phyloP scores from a whole-genome alignment of 805 yeast genomes.

The Saitoella complicata region DNA sequence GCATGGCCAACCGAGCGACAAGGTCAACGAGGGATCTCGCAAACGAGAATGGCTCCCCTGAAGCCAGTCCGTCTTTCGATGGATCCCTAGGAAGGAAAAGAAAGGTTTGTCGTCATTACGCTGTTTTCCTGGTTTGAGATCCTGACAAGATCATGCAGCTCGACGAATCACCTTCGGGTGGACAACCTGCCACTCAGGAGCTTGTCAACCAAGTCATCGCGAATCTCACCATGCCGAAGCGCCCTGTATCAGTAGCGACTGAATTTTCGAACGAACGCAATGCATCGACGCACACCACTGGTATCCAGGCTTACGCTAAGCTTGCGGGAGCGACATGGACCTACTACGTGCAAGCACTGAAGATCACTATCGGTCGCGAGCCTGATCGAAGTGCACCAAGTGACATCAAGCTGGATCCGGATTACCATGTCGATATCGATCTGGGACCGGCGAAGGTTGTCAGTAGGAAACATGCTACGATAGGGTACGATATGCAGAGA shows the following conservation, averaged over 20 bases:
- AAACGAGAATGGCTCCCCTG: no score
- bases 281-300: slow-evolving; percentile 27
- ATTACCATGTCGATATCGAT: slow-evolving; percentile 50
- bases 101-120: no score
- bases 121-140: no score
- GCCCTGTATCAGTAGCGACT: slow-evolving; percentile 57
- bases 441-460: slow-evolving; percentile 97
- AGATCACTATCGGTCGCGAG: slow-evolving; percentile 64
- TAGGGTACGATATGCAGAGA: slow-evolving; percentile 54
- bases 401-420: slow-evolving; percentile 13
- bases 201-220: slow-evolving; percentile 33
- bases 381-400: slow-evolving; percentile 12
- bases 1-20: no score
- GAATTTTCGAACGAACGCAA: slow-evolving; percentile 61
- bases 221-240: slow-evolving; percentile 52
- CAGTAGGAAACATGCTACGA: slow-evolving; percentile 74
- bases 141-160: not conserved
- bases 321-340: slow-evolving; percentile 85
- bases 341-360: slow-evolving; percentile 66
- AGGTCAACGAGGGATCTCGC: no score
- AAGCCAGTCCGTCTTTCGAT: no score
- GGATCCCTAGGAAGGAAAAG: no score
- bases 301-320: slow-evolving; percentile 96
- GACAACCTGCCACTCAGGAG: not conserved
- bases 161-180: not conserved